A percentile compares a stretch with the other conserved stretches of the same genome.
Evolutionary conservation across 257 asterid genomes (phyloP).

Genomic region (Solanum corneliomulleri): DNA sequence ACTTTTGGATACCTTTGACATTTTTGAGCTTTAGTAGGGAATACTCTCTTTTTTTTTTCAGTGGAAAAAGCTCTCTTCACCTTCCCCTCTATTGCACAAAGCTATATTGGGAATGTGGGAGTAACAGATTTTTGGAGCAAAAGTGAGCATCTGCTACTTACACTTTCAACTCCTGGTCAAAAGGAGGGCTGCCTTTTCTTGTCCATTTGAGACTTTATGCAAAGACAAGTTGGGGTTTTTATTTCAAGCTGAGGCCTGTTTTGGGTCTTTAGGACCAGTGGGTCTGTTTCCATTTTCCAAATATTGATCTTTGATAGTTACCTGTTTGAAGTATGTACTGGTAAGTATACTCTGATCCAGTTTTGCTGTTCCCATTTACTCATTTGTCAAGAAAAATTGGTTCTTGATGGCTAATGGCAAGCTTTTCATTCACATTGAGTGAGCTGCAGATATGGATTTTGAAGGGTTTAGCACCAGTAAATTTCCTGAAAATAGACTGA

Average conservation of each 20-base stretch:
- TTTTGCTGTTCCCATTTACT: not conserved
- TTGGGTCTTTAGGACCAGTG: slow-evolving; percentile 6
- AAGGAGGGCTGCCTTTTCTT: slow-evolving; percentile 29
- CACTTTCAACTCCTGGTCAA: slow-evolving; percentile 29
- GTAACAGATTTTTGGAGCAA: slow-evolving; percentile 7
- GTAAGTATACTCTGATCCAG: slow-evolving; percentile 12
- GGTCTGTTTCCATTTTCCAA: slow-evolving; percentile 16
- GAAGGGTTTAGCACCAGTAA: slow-evolving; percentile 46
- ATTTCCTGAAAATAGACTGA: slow-evolving; percentile 21
- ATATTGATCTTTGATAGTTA: slow-evolving; percentile 33
- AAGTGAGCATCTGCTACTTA: slow-evolving; percentile 21
- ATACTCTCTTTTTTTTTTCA: slow-evolving; percentile 15
- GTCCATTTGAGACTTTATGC: slow-evolving; percentile 5
- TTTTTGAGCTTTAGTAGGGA: not conserved
- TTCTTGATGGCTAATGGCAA: slow-evolving; percentile 8
- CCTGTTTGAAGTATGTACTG: slow-evolving; percentile 22
- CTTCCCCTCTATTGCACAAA: slow-evolving; percentile 24
- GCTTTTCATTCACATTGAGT: not conserved
- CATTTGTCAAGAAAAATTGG: not conserved
- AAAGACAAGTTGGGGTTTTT: slow-evolving; percentile 23
- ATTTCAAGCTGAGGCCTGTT: slow-evolving; percentile 24
- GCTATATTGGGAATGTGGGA: slow-evolving; percentile 12
- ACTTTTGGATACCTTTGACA: slow-evolving; percentile 8
- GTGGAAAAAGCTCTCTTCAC: slow-evolving; percentile 17
- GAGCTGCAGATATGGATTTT: slow-evolving; percentile 54